A percentile compares a stretch with the other conserved stretches of the same genome.
Evolutionary conservation across 176 grass and related monocot genomes (phyloP).

Genomic region (Elaeis guineensis): DNA sequence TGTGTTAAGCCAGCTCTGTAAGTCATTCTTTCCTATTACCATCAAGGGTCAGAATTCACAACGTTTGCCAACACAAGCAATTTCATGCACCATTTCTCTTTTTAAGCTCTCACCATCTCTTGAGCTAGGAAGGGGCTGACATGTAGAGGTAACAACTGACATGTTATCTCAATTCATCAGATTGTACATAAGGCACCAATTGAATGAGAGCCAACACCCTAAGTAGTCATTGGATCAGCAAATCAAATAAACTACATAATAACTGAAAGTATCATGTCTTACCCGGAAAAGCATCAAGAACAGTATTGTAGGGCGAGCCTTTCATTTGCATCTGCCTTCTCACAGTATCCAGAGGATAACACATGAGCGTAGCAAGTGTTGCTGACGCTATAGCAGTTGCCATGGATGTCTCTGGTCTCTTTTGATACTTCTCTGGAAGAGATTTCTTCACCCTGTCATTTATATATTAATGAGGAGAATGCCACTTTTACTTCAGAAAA

Average conservation of each 20-base stretch:
- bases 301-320: conserved; percentile 69
- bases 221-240: conserved; percentile 10
- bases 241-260: neutral
- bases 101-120: too few relatives aligned
- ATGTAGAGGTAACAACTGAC: too few relatives aligned
- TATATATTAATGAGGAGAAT: conserved; percentile 11
- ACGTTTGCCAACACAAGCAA: too few relatives aligned
- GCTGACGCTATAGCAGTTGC: conserved; percentile 84
- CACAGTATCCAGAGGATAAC: conserved; percentile 87
- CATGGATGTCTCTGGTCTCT: conserved; percentile 73
- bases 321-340: conserved; percentile 99
- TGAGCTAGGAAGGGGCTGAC: too few relatives aligned
- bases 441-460: conserved; percentile 84
- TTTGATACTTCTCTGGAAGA: conserved; percentile 81
- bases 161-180: too few relatives aligned
- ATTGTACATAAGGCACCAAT: neutral
- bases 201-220: neutral
- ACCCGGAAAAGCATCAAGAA: conserved; percentile 90
- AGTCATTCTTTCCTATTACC: too few relatives aligned
- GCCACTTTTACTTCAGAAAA: conserved; percentile 11
- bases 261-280: neutral
- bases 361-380: conserved; percentile 89
- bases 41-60: too few relatives aligned
- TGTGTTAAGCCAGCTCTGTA: too few relatives aligned
- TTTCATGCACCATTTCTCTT: too few relatives aligned